Evolutionary conservation across 495 filamentous ascomycete genomes (phyloP), one percentile per base, ranked within the genome.

Genomic region (Rostrohypoxylon terebratum): DNA sequence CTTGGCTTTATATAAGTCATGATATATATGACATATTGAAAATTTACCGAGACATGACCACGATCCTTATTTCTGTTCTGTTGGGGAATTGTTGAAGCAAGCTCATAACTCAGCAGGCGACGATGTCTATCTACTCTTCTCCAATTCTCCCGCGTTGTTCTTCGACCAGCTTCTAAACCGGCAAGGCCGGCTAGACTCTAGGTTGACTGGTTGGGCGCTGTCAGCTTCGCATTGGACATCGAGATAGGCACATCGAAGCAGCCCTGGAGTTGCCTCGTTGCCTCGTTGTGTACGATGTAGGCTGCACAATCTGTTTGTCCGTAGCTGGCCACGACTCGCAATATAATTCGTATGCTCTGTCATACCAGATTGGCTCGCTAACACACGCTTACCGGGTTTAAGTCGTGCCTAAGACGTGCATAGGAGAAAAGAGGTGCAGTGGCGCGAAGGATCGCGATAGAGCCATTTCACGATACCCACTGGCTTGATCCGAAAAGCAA

Each of bases 141-240:
- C 21, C 48, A 31, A 25, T 31, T 31, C 23, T 23, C 47, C 6
- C 21, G 23, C 1, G 16, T 20, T 44, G 28, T 40, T 33, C 53
- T 45, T 42, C n/a, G 44, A 53, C 64, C 14, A 9, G 42, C 20
- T 68, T 59, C 38, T 54, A 0, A 38, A 23, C 57, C 31, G 53
- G 60, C 9, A 11, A 61, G 4, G 23, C 38, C 20, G 48, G 65
- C 54, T 55, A 38, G 40, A 59, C 51, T 45, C 33, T 36, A 34
- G 21, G 71, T 73, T n/a, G n/a, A n/a, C n/a, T n/a, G n/a, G n/a
- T n/a, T 70, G 66, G 71, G 71, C 71, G 45, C 62, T 66, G 38
- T 38, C 45, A 53, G 44, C 59, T 54, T 59, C 13, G 23, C 51
- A 36, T 74, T 70, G 38, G 71, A 74, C 66, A 66, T 74, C 18